Base-by-base conservation (phyloP, 306 rosid species). In the Citrullus colocynthis region DNA sequence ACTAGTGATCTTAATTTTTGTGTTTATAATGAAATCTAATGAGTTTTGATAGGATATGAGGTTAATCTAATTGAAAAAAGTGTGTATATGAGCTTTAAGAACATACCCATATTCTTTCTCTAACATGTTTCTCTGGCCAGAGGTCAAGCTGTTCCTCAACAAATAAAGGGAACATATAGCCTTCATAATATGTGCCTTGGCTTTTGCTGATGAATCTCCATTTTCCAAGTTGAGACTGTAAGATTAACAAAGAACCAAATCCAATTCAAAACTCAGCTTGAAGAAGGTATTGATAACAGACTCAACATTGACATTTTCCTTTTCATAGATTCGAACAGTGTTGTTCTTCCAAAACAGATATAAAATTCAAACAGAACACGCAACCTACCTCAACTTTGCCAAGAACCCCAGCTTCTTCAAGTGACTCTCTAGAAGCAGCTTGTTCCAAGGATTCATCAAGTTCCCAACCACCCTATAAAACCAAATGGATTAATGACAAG, bases 141-240 rank as follows among this genome's bases (percentile, higher is more conserved):
- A 82, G 84, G 41, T 95, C 98, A 78, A 90, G 99, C 57, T 95
- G 96, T 65, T 95, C 93, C 83, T 88, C 84, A 15, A 95, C 99
- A 81, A 86, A 84, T 79, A 95, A 82, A 41, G 99, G 98, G 78
- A 90, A 92, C 99, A 95, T 95, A 89, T 86, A 80, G 34, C 99
- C 99, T 86, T 95, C 99, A 79, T 92, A 92, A 77, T 85, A 86
- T 76, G 92, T 89, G 67, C 94, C 93, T 54, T 87, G 70, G 63
- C 97, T 91, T 86, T 90, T 95, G 86, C 99, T 95, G 54, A 92
- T 85, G 88, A 95, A 95, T 60, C 84, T 87, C 99, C 99, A 95
- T 77, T 90, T 90, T 2, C 99, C 99, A 84, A 95, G 78, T 85
- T 90, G 80, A 84, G 86, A 32, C 98, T 94, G 95, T 74, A 24